These are phyloP conservation scores for Cairneyella variabilis DNA, from an alignment of 495 filamentous ascomycete species.

Conservation along the genomic window DNA sequence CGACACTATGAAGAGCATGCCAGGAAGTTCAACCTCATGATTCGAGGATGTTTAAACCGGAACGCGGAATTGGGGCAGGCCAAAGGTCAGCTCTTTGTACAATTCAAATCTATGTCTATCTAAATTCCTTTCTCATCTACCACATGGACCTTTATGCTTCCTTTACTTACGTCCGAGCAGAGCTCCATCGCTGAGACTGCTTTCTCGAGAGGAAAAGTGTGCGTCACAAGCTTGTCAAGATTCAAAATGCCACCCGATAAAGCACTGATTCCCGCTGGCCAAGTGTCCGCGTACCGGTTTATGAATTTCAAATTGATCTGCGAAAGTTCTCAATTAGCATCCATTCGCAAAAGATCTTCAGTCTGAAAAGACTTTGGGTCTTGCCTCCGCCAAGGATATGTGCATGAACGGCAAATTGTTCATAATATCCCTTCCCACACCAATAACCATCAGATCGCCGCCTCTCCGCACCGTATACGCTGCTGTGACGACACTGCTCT, in stretches of 20 bases:
- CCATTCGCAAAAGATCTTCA: constrained; percentile 1
- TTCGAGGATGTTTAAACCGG: no score
- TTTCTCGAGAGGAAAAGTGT: constrained; percentile 51
- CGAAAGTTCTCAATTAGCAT: neutral
- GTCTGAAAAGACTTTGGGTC: neutral
- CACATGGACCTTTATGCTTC: constrained; percentile 58
- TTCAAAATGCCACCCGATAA: constrained; percentile 50
- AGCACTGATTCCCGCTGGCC: constrained; percentile 51
- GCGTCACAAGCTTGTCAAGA: constrained; percentile 44
- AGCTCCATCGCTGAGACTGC: constrained; percentile 52
- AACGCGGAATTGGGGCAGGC: no score
- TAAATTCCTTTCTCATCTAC: constrained; percentile 39
- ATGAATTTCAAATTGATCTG: constrained; percentile 57
- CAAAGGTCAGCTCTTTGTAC: no score
- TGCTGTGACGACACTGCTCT: constrained; percentile 55
- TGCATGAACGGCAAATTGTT: constrained; percentile 67
- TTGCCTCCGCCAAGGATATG: constrained; percentile 51
- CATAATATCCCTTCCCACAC: constrained; percentile 56
- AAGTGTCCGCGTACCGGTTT: constrained; percentile 61
- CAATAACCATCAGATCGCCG: constrained; percentile 59
- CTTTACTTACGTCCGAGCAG: constrained; percentile 41
- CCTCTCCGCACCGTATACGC: constrained; percentile 53
- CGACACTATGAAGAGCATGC: neutral
- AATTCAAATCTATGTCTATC: neutral
- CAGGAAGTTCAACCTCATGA: no score